Evolutionary conservation across 1,139 yeast genomes (phyloP), one percentile per base, ranked within the genome.

Genomic region (Geotrichum carabidarum): DNA sequence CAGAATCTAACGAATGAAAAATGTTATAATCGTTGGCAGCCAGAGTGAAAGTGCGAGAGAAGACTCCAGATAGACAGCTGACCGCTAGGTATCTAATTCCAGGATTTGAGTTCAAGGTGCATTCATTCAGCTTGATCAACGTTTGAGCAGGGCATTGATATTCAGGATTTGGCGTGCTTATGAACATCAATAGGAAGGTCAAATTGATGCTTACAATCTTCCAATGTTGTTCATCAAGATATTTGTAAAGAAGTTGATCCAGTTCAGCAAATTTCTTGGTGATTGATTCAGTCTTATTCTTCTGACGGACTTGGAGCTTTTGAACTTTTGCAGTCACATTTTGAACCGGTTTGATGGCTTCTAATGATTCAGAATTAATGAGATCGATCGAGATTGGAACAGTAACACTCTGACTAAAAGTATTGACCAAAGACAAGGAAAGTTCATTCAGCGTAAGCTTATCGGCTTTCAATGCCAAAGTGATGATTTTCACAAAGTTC

Each of bases 21-120:
- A 81, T 62, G 56, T 82, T 75, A 64, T 88, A 83, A 1, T 76
- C 76, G 57, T 75, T 76, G n/a, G 74, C 71, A 8, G 86, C 84
- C 48, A 82, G 71, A 0, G 81, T 80, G 57, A 78, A 79, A 37
- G 84, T 68, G 15, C 86, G 64, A 40, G 80, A 76, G 2, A 85
- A 74, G 18, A 86, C 68, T 11, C 91, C 87, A 57, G 80, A 82
- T 56, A 85, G 72, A 11, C 88, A 84, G 46, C 80, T 70, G 55
- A 83, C 78, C 1, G 58, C 56, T 34, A 53, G 43, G 30, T 50
- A 53, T 15, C 91, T 78, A 44, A 88, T 74, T 2, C 79, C 73
- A 0, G 97, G 97, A 68, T 90, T 96, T 40, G 81, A 82, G 22
- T 80, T 77, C n/a, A 80, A 71, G 0, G 88, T 79, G 45, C 79